phyloP scores from a whole-genome alignment of 208 protist species.

The Acanthamoeba quina region DNA sequence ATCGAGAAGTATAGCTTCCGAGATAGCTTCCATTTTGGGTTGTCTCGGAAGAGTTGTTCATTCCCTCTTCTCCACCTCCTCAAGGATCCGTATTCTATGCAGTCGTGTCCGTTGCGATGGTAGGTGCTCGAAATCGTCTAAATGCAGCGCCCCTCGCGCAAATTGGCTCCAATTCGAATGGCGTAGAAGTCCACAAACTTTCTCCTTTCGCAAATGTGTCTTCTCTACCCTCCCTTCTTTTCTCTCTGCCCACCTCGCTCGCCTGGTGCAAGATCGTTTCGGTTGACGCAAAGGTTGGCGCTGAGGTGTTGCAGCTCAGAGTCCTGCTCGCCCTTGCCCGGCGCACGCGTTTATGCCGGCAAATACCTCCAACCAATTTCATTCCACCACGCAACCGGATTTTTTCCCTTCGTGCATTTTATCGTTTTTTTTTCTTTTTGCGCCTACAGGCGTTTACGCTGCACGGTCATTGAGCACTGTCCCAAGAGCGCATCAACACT shows the following conservation, averaged over 20 bases:
- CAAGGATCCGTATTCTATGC: background rate
- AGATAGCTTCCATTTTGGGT: conserved; percentile 35
- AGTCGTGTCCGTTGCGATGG: background rate
- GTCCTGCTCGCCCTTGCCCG: background rate
- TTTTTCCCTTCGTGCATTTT: too few species aligned
- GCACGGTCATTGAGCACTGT: too few species aligned
- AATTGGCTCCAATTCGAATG: too few species aligned
- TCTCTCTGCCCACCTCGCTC: background rate
- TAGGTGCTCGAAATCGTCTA: background rate
- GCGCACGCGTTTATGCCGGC: background rate
- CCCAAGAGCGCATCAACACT: too few species aligned
- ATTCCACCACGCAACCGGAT: background rate
- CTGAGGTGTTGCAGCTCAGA: background rate
- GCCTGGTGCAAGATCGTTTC: background rate
- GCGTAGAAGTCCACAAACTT: too few species aligned
- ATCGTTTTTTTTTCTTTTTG: too few species aligned
- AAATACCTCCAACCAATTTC: background rate
- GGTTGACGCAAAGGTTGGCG: background rate
- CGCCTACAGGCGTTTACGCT: too few species aligned
- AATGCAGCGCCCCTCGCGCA: background rate
- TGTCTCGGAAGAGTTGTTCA: background rate
- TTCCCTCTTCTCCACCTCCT: background rate
- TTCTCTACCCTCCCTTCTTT: background rate
- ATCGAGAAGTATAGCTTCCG: conserved; percentile 11
- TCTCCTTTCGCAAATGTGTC: background rate